A percentile compares a stretch with the other conserved stretches of the same genome.
Conservation (phyloP, 148 eudicot species). For the Cornus kousa region DNA sequence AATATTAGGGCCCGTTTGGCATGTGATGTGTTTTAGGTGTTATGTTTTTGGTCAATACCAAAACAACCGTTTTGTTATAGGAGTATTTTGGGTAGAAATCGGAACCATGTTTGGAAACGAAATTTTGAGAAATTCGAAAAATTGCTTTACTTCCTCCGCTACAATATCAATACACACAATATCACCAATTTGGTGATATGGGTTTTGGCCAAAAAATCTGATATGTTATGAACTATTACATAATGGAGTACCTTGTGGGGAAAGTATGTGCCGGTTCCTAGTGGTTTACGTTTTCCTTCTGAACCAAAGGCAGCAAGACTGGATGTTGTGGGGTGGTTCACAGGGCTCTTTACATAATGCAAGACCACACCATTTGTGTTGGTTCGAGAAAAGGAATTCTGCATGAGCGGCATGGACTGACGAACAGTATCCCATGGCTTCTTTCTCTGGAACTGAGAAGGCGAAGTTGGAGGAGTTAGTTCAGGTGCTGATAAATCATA, state of each 20-base stretch:
- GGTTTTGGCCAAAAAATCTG: too few relatives aligned
- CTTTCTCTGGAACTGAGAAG: conserved; percentile 22
- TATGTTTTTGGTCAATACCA: too few relatives aligned
- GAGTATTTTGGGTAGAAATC: too few relatives aligned
- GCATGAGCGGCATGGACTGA: conserved; percentile 22
- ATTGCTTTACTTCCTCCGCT: too few relatives aligned
- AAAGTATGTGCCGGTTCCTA: conserved; percentile 44
- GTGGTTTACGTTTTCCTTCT: conserved; percentile 25
- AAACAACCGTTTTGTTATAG: too few relatives aligned
- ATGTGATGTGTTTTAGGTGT: too few relatives aligned
- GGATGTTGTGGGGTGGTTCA: conserved; percentile 10
- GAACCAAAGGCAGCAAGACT: conserved; percentile 12
- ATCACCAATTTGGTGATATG: too few relatives aligned
- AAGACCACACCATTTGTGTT: conserved; percentile 10
- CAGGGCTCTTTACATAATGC: not conserved
- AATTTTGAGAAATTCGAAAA: too few relatives aligned
- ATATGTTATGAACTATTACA: too few relatives aligned
- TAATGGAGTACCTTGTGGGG: conserved; percentile 30
- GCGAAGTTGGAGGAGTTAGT: conserved; percentile 11
- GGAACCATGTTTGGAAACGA: too few relatives aligned
- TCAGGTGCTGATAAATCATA: conserved; percentile 17
- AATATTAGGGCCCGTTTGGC: too few relatives aligned
- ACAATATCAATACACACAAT: too few relatives aligned
- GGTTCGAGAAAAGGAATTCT: conserved; percentile 18
- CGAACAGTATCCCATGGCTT: conserved; percentile 30